These are phyloP conservation scores for Tephrocybe sp. DNA, from an alignment of 768 basidiomycete genomes.

Conservation along the genomic window DNA sequence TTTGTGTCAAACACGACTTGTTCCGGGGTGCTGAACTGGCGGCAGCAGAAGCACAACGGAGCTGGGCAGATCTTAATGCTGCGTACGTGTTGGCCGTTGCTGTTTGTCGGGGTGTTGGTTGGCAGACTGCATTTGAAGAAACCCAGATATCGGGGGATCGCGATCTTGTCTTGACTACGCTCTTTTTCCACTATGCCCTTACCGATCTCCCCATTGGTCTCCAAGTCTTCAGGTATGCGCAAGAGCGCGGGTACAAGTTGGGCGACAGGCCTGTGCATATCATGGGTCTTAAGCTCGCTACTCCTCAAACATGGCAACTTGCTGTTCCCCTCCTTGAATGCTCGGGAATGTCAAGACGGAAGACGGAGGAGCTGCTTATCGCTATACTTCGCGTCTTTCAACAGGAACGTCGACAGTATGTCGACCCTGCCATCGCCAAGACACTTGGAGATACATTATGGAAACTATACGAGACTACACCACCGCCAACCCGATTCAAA, in stretches of 20 bases:
- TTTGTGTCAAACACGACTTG: slow-evolving; percentile 26
- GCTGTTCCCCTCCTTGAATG: slow-evolving; percentile 33
- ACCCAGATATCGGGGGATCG: slow-evolving; percentile 22
- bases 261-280: slow-evolving; percentile 20
- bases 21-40: slow-evolving; percentile 21
- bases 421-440: slow-evolving; percentile 26
- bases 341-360: slow-evolving; percentile 23
- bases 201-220: slow-evolving; percentile 28
- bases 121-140: slow-evolving; percentile 27
- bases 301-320: slow-evolving; percentile 23
- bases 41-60: neutral
- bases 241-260: slow-evolving; percentile 18
- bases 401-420: slow-evolving; percentile 25
- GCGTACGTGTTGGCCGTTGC: slow-evolving; percentile 31
- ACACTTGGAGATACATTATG: slow-evolving; percentile 32
- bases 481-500: slow-evolving; percentile 30
- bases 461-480: slow-evolving; percentile 30
- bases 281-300: slow-evolving; percentile 31
- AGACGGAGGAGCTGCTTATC: slow-evolving; percentile 34
- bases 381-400: slow-evolving; percentile 36
- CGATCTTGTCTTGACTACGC: slow-evolving; percentile 23
- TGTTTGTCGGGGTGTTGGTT: slow-evolving; percentile 23
- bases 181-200: slow-evolving; percentile 19
- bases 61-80: slow-evolving; percentile 27
- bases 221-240: slow-evolving; percentile 31